Evolutionary conservation across 2,329 filamentous ascomycete species (phyloP).

Genomic region (Stemphylium lycopersici): DNA sequence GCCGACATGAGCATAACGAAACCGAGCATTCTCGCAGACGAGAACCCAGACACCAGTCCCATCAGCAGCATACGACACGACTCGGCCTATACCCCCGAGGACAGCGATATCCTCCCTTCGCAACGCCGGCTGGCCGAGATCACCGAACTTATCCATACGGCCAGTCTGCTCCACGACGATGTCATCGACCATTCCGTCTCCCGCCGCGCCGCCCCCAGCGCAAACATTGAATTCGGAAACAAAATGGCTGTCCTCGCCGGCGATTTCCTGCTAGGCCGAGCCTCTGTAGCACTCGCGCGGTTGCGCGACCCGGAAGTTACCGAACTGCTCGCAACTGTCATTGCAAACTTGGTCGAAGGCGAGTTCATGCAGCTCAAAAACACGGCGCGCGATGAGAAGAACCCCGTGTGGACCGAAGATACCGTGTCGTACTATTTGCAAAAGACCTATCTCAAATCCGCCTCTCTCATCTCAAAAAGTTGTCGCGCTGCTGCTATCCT

Average conservation of each 20-base stretch:
- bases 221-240: slow-evolving; percentile 95
- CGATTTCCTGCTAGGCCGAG: slow-evolving; percentile 92
- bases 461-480: slow-evolving; percentile 93
- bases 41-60: slow-evolving; percentile 66
- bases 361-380: slow-evolving; percentile 99
- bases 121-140: slow-evolving; percentile 94
- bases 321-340: slow-evolving; percentile 92
- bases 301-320: slow-evolving; percentile 92
- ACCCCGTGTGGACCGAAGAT: slow-evolving; percentile 85
- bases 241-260: slow-evolving; percentile 98
- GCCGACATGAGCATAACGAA: slow-evolving; percentile 68
- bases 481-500: slow-evolving; percentile 89
- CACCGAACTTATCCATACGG: slow-evolving; percentile 95
- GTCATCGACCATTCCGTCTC: slow-evolving; percentile 93
- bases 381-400: slow-evolving; percentile 83
- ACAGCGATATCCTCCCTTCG: slow-evolving; percentile 81
- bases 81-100: slow-evolving; percentile 52
- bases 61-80: slow-evolving; percentile 60
- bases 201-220: slow-evolving; percentile 81
- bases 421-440: slow-evolving; percentile 92
- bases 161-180: slow-evolving; percentile 95
- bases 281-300: slow-evolving; percentile 89
- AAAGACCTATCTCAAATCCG: slow-evolving; percentile 98
- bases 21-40: slow-evolving; percentile 71
- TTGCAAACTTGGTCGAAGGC: slow-evolving; percentile 95